phyloP scores from a whole-genome alignment of 1,284 basidiomycete genomes.

The Leucoagaricus sp. region DNA sequence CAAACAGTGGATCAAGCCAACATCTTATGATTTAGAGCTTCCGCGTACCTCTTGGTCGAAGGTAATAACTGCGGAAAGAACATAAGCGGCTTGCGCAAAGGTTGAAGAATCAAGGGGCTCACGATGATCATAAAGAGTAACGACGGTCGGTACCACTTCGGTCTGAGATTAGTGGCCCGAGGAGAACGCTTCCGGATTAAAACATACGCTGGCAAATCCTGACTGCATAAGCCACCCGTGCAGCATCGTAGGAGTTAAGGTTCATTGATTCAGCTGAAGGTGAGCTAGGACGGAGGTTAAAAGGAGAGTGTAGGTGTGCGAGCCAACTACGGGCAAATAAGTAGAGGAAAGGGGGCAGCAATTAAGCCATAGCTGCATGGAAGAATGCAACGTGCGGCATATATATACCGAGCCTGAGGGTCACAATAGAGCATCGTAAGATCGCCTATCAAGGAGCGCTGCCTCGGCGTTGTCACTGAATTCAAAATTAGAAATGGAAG shows the following conservation, averaged over 20 bases:
- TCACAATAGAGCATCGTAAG: not conserved
- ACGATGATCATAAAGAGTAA: slow-evolving; percentile 32
- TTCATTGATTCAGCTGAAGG: slow-evolving; percentile 3
- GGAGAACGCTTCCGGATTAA: not conserved
- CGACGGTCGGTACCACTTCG: slow-evolving; percentile 26
- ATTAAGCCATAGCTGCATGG: slow-evolving; percentile 2
- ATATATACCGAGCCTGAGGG: not conserved
- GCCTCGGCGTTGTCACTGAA: not conserved
- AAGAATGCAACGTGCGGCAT: not conserved
- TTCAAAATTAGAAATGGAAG: not conserved
- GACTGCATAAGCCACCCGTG: not conserved
- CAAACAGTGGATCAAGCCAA: not conserved
- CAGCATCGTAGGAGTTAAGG: slow-evolving; percentile 3
- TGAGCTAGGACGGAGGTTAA: not conserved
- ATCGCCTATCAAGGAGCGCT: slow-evolving; percentile 2
- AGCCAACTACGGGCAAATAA: not conserved
- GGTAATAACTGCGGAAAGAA: slow-evolving; percentile 27
- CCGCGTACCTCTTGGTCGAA: slow-evolving; percentile 26
- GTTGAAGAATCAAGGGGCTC: slow-evolving; percentile 10
- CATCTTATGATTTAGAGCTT: not conserved
- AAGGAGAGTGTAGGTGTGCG: not conserved
- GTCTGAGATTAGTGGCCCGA: not conserved
- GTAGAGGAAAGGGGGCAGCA: not conserved
- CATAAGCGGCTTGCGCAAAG: not conserved
- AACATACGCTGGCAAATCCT: slow-evolving; percentile 22